Evolutionary conservation across 2,329 filamentous ascomycete species (phyloP).

Genomic region (Aspergillus sclerotialis): DNA sequence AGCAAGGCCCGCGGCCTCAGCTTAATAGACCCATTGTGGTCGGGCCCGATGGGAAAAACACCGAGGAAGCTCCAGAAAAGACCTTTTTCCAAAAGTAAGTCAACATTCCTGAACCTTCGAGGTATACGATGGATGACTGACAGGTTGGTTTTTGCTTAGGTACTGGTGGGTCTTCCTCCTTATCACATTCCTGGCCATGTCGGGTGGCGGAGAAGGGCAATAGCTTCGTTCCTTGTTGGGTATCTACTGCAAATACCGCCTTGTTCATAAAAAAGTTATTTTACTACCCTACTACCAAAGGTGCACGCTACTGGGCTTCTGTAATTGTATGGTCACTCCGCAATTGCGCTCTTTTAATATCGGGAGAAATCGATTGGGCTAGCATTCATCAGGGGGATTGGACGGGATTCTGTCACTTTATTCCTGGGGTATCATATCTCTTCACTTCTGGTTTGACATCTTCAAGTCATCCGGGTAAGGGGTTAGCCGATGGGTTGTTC

Average conservation of each 20-base stretch:
- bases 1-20: constrained; percentile 29
- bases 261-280: no score
- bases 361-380: no score
- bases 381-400: no score
- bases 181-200: constrained; percentile 34
- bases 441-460: background rate
- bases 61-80: constrained; percentile 36
- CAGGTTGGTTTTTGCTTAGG: constrained; percentile 14
- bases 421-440: constrained; percentile 1
- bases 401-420: constrained; percentile 3
- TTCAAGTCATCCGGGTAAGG: constrained; percentile 3
- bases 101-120: background rate
- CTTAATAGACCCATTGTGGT: constrained; percentile 35
- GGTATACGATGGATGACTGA: background rate
- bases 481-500: constrained; percentile 7
- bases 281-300: no score
- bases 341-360: no score
- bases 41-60: constrained; percentile 29
- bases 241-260: no score
- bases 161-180: constrained; percentile 44
- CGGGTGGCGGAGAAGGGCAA: constrained; percentile 31
- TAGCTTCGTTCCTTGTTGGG: no score
- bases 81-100: constrained; percentile 39
- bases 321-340: no score
- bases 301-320: no score